phyloP scores from a whole-genome alignment of 2,329 filamentous ascomycete species.

The Trichoderma cornu-damae region DNA sequence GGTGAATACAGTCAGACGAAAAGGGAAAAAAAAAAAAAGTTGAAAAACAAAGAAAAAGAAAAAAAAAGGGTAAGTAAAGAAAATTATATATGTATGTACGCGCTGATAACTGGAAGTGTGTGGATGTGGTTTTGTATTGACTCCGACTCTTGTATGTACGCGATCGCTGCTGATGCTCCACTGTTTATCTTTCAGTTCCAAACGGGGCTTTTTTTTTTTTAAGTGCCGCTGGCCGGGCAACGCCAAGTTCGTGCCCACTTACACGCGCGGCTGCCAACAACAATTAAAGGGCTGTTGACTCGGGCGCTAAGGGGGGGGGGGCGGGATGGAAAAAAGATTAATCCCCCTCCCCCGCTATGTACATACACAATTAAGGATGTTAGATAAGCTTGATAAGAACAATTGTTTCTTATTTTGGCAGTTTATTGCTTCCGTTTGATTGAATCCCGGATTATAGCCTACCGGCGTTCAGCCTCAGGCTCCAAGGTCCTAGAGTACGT shows the following conservation, averaged over 20 bases:
- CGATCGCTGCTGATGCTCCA: not conserved
- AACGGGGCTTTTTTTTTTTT: too few relatives aligned
- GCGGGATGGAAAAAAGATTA: constrained; percentile 3
- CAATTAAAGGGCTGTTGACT: too few relatives aligned
- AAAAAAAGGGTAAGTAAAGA: not conserved
- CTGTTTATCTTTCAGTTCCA: constrained; percentile 2
- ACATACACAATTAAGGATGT: too few relatives aligned
- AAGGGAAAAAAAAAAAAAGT: not conserved
- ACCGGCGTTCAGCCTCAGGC: not conserved
- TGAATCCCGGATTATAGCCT: not conserved
- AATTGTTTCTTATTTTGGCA: too few relatives aligned
- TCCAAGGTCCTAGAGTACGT: not conserved
- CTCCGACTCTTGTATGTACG: not conserved
- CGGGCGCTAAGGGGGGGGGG: not conserved
- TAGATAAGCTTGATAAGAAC: too few relatives aligned
- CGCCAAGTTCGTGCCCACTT: not conserved
- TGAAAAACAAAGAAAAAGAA: not conserved
- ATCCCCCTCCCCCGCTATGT: not conserved
- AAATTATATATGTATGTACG: constrained; percentile 10
- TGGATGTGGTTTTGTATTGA: not conserved
- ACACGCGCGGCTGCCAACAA: not conserved
- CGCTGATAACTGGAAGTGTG: not conserved
- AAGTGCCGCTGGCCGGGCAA: constrained; percentile 9
- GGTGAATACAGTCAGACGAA: not conserved
- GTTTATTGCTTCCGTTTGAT: too few relatives aligned